Evolutionary conservation across 768 basidiomycete species (phyloP), one percentile per base, ranked within the genome.

Genomic region (Russula dissimulans): DNA sequence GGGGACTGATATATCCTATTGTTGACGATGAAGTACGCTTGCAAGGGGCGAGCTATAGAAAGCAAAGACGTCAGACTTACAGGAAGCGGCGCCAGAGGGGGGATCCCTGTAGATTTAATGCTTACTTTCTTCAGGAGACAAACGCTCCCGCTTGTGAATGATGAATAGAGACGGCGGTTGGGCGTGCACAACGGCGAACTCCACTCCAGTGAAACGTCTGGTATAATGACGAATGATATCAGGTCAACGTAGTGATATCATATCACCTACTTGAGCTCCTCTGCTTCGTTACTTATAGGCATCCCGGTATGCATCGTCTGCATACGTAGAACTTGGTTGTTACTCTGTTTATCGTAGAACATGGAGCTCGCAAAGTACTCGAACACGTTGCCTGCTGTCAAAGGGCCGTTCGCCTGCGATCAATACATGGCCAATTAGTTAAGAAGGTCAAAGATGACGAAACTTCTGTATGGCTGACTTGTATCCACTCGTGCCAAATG

Each of bases 291-390:
- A 8, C 79, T 75, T 57, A 91, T 74, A 10, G 87, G 82, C 32
- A 81, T 74, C n/a, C 87, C 90, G 0, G 88, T 87, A 68, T 91
- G 87, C 75, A 87, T 86, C 0, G 90, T 94, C 72, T 95, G 93
- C 93, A 95, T 95, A 66, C 91, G 86, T 46, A 95, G 75, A 34
- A 89, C 85, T 67, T 93, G 89, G 71, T 95, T 95, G 72, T 87
- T 94, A 74, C 89, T 92, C 73, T 90, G 88, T 72, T 91, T 91
- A 74, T 95, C 92, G 71, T 92, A 95, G 76, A 93, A 95, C 83
- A 92, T 92, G 32, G 91, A 93, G 0, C 83, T 83, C 12, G 87
- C 77, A 70, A 95, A 95, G 76, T 95, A 95, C 57, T 94, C 91
- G 63, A 95, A 85, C 53, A 90, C 91, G 69, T 87, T 89, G 65